phyloP scores from a whole-genome alignment of 2,329 filamentous ascomycete species.

The Orbilia blumenaviensis region DNA sequence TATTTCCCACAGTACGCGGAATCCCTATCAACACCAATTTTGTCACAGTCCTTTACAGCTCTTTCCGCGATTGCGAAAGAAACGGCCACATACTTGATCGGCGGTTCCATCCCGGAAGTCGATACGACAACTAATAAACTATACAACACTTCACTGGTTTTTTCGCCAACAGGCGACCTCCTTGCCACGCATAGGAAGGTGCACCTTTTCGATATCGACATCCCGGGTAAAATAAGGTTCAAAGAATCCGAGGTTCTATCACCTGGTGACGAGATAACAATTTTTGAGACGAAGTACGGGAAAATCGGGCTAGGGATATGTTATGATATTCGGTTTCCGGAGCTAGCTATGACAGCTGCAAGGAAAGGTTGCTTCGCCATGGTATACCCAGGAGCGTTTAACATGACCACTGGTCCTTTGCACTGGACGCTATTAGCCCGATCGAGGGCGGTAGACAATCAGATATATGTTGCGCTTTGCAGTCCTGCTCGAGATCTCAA shows the following conservation, averaged over 20 bases:
- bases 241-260: constrained; percentile 87
- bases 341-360: constrained; percentile 87
- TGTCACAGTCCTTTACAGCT: constrained; percentile 85
- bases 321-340: constrained; percentile 97
- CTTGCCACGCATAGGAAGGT: constrained; percentile 92
- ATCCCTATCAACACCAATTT: constrained; percentile 77
- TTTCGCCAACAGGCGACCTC: constrained; percentile 78
- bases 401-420: constrained; percentile 86
- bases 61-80: constrained; percentile 81
- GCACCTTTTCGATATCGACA: constrained; percentile 97
- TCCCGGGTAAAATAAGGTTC: constrained; percentile 93
- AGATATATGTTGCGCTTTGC: constrained; percentile 91
- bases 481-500: constrained; percentile 82
- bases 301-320: constrained; percentile 90
- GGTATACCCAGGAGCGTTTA: constrained; percentile 96
- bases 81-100: constrained; percentile 81
- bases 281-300: constrained; percentile 89
- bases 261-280: constrained; percentile 82
- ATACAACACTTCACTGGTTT: constrained; percentile 91
- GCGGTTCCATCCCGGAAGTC: constrained; percentile 90
- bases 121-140: constrained; percentile 72
- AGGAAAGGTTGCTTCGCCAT: constrained; percentile 86
- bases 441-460: constrained; percentile 89
- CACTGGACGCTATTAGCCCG: constrained; percentile 88
- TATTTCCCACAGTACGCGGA: constrained; percentile 95